Base-by-base conservation (phyloP, 768 basidiomycete species). In the Agaricus subrufescens region DNA sequence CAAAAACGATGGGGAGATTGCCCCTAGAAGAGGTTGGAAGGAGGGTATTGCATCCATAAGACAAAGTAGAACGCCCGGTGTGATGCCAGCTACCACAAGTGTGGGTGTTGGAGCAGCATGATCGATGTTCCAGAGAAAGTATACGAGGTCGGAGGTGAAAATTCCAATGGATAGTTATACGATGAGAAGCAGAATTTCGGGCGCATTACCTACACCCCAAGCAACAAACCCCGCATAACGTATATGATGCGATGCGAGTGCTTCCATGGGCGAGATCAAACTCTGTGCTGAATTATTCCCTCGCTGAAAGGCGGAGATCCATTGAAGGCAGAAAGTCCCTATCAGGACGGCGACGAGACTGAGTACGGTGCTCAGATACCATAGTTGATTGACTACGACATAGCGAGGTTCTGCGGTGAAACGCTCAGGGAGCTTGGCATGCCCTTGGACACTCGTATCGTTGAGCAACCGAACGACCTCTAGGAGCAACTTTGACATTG, bases 401-500 rank as follows among this genome's bases (percentile, higher is more conserved):
- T 30, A 15, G n/a, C 25, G 51, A 6, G 44, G 19, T 25, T 29
- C 15, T 11, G 51, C 42, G 19, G 1, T 30, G 29, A 52, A 52
- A 5, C 12, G n/a, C 4, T 19, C 14, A 10, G 39, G n/a, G 6
- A 40, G n/a, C n/a, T n/a, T 4, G 39, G 39, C 39, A 3, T n/a
- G 44, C 34, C 51, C 51, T 19, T 40, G 51, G 14, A 29, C 46
- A 29, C 39, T 55, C 10, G 47, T 42, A n/a, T 55, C 37, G 10
- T 47, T 55, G 8, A 49, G 46, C 12, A 55, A 29, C 11, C 47
- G 54, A n/a, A 47, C 46, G 15, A 43, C 34, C 39, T 40, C 31
- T 30, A n/a, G 10, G 39, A 49, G 47, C 23, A 42, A 34, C 15
- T 14, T 29, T 0, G 0, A 75, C 15, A n/a, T n/a, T 6, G 46